Base-by-base conservation (phyloP, 768 basidiomycete genomes). In the Porphyrellus cyaneotinctus region DNA sequence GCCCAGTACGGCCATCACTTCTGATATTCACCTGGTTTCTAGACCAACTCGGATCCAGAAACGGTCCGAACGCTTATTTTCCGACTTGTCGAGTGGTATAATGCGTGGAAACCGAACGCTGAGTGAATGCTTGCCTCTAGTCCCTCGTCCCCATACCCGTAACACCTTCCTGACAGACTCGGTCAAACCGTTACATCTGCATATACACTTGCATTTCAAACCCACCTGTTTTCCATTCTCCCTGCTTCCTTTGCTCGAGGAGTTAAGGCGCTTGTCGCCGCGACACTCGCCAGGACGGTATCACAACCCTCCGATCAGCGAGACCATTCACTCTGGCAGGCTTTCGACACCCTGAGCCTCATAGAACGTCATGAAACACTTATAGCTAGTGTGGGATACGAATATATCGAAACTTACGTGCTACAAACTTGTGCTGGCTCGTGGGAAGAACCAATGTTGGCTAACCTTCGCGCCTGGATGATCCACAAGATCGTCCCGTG, bases 301-400 rank as follows among this genome's bases (percentile, higher is more conserved):
- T 63, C 61, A 10, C 53, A 44, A 24, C 59, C 66, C 1, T 58
- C 65, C 8, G 64, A 68, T 17, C 66, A 71, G 2, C 69, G 61
- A 24, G 70, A 75, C 33, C 50, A 60, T 12, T 24, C 62, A 15
- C 64, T 86, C 31, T 84, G 87, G 84, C 69, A 72, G 18, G 71
- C 82, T 2, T 83, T 90, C 54, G 87, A 87, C 50, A 71, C 72
- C 1, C 78, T 95, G 0, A 89, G 88, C 5, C 73, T 95, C 10
- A 75, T 89, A 24, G 88, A 91, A 55, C 84, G 91, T 26, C 92
- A 88, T 63, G 92, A 95, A 62, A 80, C 83, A 8, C 79, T 93
- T 52, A 82, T 97, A 26, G 83, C 88, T 18, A 84, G 83, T 45
- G 86, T 94, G 4, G 89, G 91, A 26, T 92, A 93, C 58, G 87